Base-by-base conservation (phyloP, 1,139 yeast species). In the Citeromyces siamensis region DNA sequence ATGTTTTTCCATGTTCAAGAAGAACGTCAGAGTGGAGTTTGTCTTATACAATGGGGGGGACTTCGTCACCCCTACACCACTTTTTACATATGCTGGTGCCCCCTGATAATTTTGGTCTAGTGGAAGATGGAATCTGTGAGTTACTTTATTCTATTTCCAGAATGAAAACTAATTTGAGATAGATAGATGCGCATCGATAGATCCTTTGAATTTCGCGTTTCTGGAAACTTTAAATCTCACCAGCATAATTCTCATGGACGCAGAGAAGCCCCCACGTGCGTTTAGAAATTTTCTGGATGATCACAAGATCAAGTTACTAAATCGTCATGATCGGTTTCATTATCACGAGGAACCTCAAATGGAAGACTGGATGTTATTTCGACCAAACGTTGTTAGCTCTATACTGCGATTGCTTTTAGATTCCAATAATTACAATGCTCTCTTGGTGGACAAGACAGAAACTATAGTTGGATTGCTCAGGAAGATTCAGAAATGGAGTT, bases 401-500 rank as follows among this genome's bases (percentile, higher is more conserved):
- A 71, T 81, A 2, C 68, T 80, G 46, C 74, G 72, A 41, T 56
- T 77, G 14, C 51, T 84, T 5, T 60, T 90, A 35, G 77, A 88
- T 51, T 39, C 34, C 10, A 66, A 62, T 38, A 56, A 71, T 14
- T 77, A 81, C 50, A 86, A 86, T 38, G 55, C 82, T 7, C 59
- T 90, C 31, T 56, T 90, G 12, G 75, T 90, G 21, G 97, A 90
- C 51, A 72, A 82, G 38, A 77, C 90, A 2, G 79, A 83, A 40
- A 75, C 93, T 3, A 66, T 88, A 20, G 71, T 85, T 5, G 95
- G 96, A 1, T 64, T 86, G 2, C 58, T 90, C 23, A 62, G 98
- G 38, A 78, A 80, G 52, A 65, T 86, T 27, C 94, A 84, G 55
- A 81, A 81, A 55, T 88, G 96, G 97, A 79, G 77, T 46, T 81